Percentiles rank a stretch among this genome's conserved stretches.
Evolutionary conservation across 2,329 filamentous ascomycete genomes (phyloP).

Genomic region (Phaeosphaeria sp.): DNA sequence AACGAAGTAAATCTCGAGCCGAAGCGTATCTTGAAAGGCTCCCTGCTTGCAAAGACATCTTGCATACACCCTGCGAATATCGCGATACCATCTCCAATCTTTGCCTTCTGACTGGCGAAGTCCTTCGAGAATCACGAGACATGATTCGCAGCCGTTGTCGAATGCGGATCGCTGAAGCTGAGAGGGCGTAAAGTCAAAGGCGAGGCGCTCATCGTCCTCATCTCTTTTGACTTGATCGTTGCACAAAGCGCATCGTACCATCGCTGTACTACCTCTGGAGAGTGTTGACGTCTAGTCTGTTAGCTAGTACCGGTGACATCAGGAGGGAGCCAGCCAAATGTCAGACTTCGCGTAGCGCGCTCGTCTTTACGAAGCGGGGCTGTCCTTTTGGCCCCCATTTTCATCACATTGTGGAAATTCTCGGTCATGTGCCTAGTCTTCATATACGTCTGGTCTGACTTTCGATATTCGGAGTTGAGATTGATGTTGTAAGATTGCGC

Average conservation of each 20-base stretch:
- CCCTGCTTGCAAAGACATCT: constrained; percentile 8
- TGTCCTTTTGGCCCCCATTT: not conserved
- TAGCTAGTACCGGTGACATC: not conserved
- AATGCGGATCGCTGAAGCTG: constrained; percentile 12
- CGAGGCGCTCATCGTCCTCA: constrained; percentile 11
- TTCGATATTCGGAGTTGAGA: not conserved
- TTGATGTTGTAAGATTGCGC: not conserved
- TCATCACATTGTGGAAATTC: too few species aligned
- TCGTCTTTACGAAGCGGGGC: not conserved
- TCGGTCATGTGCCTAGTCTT: too few species aligned
- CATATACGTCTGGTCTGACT: too few species aligned
- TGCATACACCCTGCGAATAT: constrained; percentile 15
- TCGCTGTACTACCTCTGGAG: not conserved
- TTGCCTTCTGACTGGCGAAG: constrained; percentile 17
- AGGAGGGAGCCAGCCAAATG: not conserved
- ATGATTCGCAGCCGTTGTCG: constrained; percentile 13
- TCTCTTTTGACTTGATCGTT: constrained; percentile 12
- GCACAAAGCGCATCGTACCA: constrained; percentile 13
- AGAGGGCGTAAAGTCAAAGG: constrained; percentile 19
- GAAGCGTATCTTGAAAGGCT: constrained; percentile 9
- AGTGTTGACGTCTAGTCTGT: not conserved
- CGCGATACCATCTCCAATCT: constrained; percentile 12
- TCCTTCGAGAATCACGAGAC: constrained; percentile 19
- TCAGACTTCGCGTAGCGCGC: not conserved
- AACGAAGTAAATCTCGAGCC: constrained; percentile 15